Percentiles rank a stretch among this genome's conserved stretches.
Conservation (phyloP, 306 rosid species). For the Phaseolus lunatus region DNA sequence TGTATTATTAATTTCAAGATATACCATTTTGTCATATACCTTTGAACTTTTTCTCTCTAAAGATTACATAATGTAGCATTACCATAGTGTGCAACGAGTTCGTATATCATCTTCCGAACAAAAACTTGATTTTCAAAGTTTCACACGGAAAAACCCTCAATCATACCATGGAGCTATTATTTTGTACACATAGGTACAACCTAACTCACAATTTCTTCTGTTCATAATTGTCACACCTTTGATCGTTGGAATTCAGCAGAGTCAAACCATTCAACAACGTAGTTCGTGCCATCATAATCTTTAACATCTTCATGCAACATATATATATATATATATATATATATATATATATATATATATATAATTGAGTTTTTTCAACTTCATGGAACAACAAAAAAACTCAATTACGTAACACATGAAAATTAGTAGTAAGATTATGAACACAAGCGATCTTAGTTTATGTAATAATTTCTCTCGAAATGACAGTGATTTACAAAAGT, state of each 20-base stretch:
- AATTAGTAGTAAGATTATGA: background rate
- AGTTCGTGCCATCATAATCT: too few species aligned
- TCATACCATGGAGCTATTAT: background rate
- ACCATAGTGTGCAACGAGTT: too few species aligned
- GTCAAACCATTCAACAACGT: slow-evolving; percentile 10
- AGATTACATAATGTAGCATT: too few species aligned
- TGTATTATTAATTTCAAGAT: too few species aligned
- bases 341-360: too few species aligned
- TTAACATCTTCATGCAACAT: background rate
- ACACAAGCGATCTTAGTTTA: background rate
- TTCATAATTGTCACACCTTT: background rate
- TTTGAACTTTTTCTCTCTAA: too few species aligned
- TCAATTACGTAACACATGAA: background rate
- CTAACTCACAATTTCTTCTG: background rate
- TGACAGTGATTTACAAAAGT: background rate
- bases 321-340: too few species aligned
- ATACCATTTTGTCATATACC: too few species aligned
- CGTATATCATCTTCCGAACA: background rate
- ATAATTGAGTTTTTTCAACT: background rate
- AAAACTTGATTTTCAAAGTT: background rate
- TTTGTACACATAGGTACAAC: background rate
- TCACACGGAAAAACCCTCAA: background rate
- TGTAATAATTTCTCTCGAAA: background rate
- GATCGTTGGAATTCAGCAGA: background rate
- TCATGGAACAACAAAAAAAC: background rate